Conservation (phyloP, 768 basidiomycete species). For the Russula sp. region DNA sequence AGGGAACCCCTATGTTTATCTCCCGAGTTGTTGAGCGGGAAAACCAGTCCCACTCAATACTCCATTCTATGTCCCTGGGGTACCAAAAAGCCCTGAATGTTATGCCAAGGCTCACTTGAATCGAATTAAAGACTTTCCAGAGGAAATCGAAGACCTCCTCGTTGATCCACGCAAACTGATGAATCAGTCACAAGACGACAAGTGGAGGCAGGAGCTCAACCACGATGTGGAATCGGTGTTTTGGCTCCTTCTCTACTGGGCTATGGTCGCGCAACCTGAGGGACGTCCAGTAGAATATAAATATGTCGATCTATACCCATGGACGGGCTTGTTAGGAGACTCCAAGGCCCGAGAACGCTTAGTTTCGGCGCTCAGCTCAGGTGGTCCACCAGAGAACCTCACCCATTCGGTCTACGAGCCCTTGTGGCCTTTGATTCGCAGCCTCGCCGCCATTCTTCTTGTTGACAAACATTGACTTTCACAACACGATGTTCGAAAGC, state of each 20-base stretch:
- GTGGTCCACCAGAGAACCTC: neutral
- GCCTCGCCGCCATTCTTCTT: neutral
- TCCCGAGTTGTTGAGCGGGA: neutral
- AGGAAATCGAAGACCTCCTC: neutral
- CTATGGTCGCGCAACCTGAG: no score
- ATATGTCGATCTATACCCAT: neutral
- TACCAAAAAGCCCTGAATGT: neutral
- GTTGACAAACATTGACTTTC: neutral
- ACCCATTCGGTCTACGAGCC: no score
- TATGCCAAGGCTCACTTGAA: neutral
- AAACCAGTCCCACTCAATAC: neutral
- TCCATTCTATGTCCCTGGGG: neutral
- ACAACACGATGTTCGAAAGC: neutral
- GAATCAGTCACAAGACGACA: neutral
- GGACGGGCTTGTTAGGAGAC: neutral
- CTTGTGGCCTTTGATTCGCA: no score
- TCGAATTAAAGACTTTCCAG: neutral
- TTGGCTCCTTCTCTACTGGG: no score
- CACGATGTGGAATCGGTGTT: neutral
- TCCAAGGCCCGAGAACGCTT: neutral
- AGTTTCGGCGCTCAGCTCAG: neutral
- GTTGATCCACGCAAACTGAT: neutral
- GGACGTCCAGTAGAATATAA: neutral
- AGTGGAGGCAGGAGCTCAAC: neutral
- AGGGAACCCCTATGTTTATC: conserved; percentile 2